These are phyloP conservation scores for Pythium myriotylum DNA, from an alignment of 352 stramenopile species.

Conservation along the genomic window DNA sequence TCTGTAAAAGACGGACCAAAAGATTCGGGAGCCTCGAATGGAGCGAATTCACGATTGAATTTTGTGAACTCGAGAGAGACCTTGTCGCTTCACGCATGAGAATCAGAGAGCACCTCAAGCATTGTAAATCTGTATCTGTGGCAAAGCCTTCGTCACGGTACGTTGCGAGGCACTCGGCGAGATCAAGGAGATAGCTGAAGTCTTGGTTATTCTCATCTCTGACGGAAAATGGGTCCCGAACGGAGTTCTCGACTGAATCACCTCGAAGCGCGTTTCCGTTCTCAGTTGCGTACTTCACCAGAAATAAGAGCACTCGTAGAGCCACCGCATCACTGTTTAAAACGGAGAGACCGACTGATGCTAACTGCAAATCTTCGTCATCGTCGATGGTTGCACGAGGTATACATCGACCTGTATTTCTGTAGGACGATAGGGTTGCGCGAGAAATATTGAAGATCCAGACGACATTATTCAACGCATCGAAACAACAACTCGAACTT, in stretches of 20 bases:
- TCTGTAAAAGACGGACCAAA: conserved; percentile 2
- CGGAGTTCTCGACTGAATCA: background rate
- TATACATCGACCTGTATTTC: conserved; percentile 23
- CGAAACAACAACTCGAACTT: conserved; percentile 46
- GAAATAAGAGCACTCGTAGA: conserved; percentile 17
- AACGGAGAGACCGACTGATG: no score
- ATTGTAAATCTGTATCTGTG: background rate
- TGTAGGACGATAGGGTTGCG: conserved; percentile 27
- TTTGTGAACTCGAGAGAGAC: background rate
- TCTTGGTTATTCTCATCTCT: background rate
- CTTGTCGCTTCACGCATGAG: conserved; percentile 2
- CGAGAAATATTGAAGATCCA: conserved; percentile 30
- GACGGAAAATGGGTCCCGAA: background rate
- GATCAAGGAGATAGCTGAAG: conserved; percentile 1
- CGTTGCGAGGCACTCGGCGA: background rate
- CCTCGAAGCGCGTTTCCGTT: background rate
- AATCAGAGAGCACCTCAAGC: conserved; percentile 20
- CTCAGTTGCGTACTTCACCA: conserved; percentile 2
- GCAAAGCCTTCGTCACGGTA: background rate
- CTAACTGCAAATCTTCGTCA: background rate
- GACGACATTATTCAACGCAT: conserved; percentile 32
- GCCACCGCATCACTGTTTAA: background rate
- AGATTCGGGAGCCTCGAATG: background rate
- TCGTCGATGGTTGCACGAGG: background rate
- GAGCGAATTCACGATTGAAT: no score